Evolutionary conservation across 2,329 filamentous ascomycete species (phyloP), one percentile per base, ranked within the genome.

Genomic region (Cytospora piceae): DNA sequence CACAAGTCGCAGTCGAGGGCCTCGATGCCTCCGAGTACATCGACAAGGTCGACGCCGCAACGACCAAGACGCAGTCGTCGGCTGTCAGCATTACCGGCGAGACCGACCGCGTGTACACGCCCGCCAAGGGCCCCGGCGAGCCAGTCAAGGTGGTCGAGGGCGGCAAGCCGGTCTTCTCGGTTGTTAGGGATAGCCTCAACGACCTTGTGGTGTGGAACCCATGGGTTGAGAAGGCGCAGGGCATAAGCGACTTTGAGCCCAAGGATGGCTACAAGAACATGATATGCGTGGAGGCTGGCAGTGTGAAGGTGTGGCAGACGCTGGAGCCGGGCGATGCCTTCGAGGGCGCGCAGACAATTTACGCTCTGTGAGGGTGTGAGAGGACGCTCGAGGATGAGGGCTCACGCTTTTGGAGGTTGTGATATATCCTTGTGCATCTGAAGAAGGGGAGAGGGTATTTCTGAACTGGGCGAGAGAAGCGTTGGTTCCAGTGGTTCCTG

Each of bases 171-270:
- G 80, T 85, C 59, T 93, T 91, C 80, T 87, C 88, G 67, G 83
- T 98, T 63, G 86, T 90, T 51, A 87, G 95, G 68, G 93, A 97
- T 78, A 94, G 93, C 70, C 84, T 99, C 70, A 85, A 86, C 68
- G 92, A 98, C 71, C 89, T 95, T 20, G 94, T 97, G 1, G 91
- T 98, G 34, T 99, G 95, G 95, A 99, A 99, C 79, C 95, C 95
- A 1, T 97, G 94, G 93, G 83, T 85, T 51, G 92, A 94, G 69
- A 96, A 96, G 82, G 88, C 92, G 1, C 86, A 88, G 72, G 84
- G 84, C 6, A 96, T 97, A 80, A 88, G 82, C 61, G 95, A 99
- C 77, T 97, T 98, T 76, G 86, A 85, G 66, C 95, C 95, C 58
- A 91, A 96, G 74, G 91, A 94, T 62, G 95, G 91, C 46, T 98